Evolutionary conservation across 192 early-diverging fungal species (phyloP).

Genomic region (Phycomyces blakesleeanus): DNA sequence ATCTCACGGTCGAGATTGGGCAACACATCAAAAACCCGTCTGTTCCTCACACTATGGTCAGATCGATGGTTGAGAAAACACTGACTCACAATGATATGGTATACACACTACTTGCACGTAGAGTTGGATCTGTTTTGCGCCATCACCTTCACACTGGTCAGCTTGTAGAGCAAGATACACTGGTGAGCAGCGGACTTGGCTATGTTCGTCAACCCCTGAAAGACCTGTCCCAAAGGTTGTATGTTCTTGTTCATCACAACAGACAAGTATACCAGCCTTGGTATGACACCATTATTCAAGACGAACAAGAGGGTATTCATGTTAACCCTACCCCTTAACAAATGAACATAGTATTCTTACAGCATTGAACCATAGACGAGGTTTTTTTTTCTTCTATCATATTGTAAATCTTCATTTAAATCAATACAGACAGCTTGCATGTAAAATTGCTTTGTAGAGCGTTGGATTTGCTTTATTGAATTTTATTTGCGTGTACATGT

Average conservation of each 20-base stretch:
- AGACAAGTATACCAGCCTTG: constrained; percentile 36
- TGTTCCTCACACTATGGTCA: constrained; percentile 15
- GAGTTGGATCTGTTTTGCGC: constrained; percentile 30
- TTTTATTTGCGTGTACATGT: not conserved
- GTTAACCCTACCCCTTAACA: no score
- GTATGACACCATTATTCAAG: constrained; percentile 28
- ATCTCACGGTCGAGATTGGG: constrained; percentile 33
- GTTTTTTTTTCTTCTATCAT: not conserved
- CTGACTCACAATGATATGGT: constrained; percentile 37
- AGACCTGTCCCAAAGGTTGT: constrained; percentile 25
- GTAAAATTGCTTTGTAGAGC: not conserved
- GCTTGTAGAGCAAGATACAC: constrained; percentile 25
- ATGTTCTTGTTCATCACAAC: constrained; percentile 29
- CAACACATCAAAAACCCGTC: not conserved
- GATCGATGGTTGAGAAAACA: constrained; percentile 46
- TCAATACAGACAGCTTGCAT: not conserved
- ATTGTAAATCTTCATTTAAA: not conserved
- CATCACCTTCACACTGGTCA: constrained; percentile 28
- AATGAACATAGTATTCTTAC: no score
- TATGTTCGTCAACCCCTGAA: constrained; percentile 26
- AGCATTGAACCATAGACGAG: not conserved
- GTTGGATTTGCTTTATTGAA: not conserved
- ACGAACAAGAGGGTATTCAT: not conserved
- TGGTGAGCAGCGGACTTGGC: constrained; percentile 31
- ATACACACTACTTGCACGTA: constrained; percentile 34